phyloP scores from a whole-genome alignment of 2,329 filamentous ascomycete species.

The Coleophoma crateriformis region DNA sequence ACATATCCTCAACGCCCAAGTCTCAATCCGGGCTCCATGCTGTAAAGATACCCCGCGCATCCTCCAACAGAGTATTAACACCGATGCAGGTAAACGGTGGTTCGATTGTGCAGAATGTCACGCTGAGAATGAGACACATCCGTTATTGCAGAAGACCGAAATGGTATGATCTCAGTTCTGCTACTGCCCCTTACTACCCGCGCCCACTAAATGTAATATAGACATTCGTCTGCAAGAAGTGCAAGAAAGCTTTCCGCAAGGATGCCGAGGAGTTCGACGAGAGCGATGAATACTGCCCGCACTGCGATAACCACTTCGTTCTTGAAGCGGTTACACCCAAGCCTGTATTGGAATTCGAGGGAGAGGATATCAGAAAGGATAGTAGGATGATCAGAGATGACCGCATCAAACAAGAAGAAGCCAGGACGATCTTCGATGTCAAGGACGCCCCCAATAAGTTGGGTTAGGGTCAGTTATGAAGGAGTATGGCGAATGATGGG shows the following conservation, averaged over 20 bases:
- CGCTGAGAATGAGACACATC: constrained; percentile 71
- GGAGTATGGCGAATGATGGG: not conserved
- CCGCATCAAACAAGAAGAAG: constrained; percentile 52
- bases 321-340: constrained; percentile 83
- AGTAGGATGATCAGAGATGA: constrained; percentile 92
- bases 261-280: constrained; percentile 91
- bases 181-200: constrained; percentile 1
- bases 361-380: constrained; percentile 83
- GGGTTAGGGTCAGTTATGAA: constrained; percentile 46
- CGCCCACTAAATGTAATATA: constrained; percentile 10
- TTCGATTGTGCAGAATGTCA: constrained; percentile 98
- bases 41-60: constrained; percentile 51
- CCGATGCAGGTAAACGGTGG: constrained; percentile 75
- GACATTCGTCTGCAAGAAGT: constrained; percentile 95
- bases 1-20: constrained; percentile 97
- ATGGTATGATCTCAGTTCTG: constrained; percentile 48
- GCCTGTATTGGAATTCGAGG: constrained; percentile 78
- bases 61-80: not conserved
- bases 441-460: constrained; percentile 69
- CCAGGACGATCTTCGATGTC: constrained; percentile 69
- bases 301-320: constrained; percentile 98
- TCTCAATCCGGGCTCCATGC: constrained; percentile 91
- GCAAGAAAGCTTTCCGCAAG: constrained; percentile 96
- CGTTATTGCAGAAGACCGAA: constrained; percentile 71
- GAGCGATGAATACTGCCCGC: constrained; percentile 95